Percentiles rank a stretch among this genome's conserved stretches.
phyloP scores from a whole-genome alignment of 2,329 filamentous ascomycete genomes.

The Colletotrichum coccodes region DNA sequence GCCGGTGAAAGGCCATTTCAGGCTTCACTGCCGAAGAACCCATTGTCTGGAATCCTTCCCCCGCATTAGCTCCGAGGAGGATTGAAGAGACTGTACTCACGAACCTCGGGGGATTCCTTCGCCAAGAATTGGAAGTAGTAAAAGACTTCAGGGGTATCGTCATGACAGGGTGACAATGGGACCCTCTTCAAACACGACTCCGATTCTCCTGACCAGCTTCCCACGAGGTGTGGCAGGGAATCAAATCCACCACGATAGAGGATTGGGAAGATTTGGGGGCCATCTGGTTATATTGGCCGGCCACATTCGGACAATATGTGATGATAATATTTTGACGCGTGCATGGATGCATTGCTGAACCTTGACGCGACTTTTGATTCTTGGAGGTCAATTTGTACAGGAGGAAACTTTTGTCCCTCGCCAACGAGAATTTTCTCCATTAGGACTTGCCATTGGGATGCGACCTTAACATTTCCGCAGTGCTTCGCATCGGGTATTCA shows the following conservation, averaged over 20 bases:
- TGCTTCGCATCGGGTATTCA: neutral
- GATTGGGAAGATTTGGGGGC: slow-evolving; percentile 6
- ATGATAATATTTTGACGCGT: neutral
- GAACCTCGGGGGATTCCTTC: slow-evolving; percentile 5
- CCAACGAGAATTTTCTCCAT: neutral
- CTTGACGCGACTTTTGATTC: slow-evolving; percentile 3
- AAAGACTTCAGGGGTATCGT: slow-evolving; percentile 2
- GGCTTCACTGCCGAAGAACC: slow-evolving; percentile 7
- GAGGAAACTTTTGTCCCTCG: neutral
- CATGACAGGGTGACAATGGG: slow-evolving; percentile 10
- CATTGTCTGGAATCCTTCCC: slow-evolving; percentile 9
- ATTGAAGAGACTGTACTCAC: neutral
- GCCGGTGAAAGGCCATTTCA: slow-evolving; percentile 14
- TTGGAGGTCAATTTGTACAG: neutral
- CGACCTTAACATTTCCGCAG: neutral
- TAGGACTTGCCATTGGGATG: neutral
- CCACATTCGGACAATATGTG: neutral
- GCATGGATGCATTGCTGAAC: slow-evolving; percentile 5
- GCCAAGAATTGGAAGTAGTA: neutral
- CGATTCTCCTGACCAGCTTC: slow-evolving; percentile 19
- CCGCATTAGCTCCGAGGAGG: slow-evolving; percentile 19
- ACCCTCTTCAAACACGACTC: slow-evolving; percentile 11
- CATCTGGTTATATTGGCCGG: neutral
- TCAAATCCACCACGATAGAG: neutral
- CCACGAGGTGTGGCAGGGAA: slow-evolving; percentile 26